A percentile compares a stretch with the other conserved stretches of the same genome.
Evolutionary conservation across 2,329 filamentous ascomycete genomes (phyloP).

Genomic region (Zopfia rhizophila): DNA sequence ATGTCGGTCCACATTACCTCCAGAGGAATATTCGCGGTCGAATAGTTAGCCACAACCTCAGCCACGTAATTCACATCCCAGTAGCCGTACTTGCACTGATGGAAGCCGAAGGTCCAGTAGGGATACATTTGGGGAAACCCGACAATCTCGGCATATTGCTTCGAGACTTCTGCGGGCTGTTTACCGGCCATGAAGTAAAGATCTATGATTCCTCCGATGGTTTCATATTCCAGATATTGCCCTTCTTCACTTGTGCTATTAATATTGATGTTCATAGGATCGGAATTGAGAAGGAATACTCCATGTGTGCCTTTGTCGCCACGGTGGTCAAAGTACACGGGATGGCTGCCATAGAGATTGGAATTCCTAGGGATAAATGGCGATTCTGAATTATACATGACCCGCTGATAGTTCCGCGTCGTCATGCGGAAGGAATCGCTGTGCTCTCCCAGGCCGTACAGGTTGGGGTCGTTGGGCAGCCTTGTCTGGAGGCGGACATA

Average conservation of each 20-base stretch:
- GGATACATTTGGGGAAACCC: slow-evolving; percentile 61
- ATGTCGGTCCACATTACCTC: slow-evolving; percentile 82
- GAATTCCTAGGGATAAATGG: slow-evolving; percentile 68
- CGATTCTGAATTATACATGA: slow-evolving; percentile 75
- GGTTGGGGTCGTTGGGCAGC: slow-evolving; percentile 73
- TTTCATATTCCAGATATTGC: slow-evolving; percentile 83
- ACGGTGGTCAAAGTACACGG: slow-evolving; percentile 77
- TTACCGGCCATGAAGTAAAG: slow-evolving; percentile 64
- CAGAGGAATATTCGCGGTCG: slow-evolving; percentile 70
- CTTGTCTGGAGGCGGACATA: slow-evolving; percentile 78
- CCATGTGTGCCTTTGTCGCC: slow-evolving; percentile 48
- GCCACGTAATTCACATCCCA: slow-evolving; percentile 71
- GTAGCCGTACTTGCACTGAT: slow-evolving; percentile 64
- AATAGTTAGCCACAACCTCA: slow-evolving; percentile 75
- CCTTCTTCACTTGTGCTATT: slow-evolving; percentile 66
- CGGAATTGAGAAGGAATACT: slow-evolving; percentile 36
- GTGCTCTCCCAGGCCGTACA: slow-evolving; percentile 85
- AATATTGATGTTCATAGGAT: slow-evolving; percentile 75
- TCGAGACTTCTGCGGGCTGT: slow-evolving; percentile 57
- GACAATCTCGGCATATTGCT: slow-evolving; percentile 62
- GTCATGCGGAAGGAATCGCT: slow-evolving; percentile 75
- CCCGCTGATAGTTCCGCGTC: slow-evolving; percentile 73
- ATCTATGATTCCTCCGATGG: slow-evolving; percentile 79
- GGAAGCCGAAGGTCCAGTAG: slow-evolving; percentile 65
- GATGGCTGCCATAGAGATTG: slow-evolving; percentile 77